Evolutionary conservation across 495 filamentous ascomycete species (phyloP).

Genomic region (Aspergillus olivimuriae): DNA sequence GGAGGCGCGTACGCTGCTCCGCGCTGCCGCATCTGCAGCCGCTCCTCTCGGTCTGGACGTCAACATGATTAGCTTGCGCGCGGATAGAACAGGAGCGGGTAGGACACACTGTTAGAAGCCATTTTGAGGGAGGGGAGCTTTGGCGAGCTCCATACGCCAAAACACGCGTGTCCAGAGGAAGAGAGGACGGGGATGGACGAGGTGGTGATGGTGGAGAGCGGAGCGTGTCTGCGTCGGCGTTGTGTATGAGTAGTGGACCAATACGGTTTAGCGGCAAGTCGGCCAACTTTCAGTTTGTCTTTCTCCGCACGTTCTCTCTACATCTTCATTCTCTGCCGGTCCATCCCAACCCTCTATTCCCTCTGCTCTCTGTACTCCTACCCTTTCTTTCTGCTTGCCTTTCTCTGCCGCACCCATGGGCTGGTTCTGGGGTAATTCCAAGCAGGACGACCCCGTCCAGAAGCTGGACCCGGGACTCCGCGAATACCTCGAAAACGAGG

Average conservation of each 20-base stretch:
- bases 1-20: constrained; percentile 48
- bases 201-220: constrained; percentile 1
- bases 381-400: background rate
- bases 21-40: constrained; percentile 52
- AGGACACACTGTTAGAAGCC: constrained; percentile 36
- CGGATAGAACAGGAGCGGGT: background rate
- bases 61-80: constrained; percentile 15
- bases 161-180: constrained; percentile 11
- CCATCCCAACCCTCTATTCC: background rate
- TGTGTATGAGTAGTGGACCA: constrained; percentile 3
- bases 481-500: constrained; percentile 78
- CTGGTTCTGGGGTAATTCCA: constrained; percentile 60
- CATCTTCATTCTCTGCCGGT: background rate
- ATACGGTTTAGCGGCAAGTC: constrained; percentile 16
- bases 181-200: background rate
- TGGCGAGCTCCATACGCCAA: constrained; percentile 29
- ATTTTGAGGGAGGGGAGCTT: constrained; percentile 32
- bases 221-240: constrained; percentile 1
- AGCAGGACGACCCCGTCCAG: constrained; percentile 61
- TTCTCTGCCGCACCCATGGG: constrained; percentile 35
- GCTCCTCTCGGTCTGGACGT: constrained; percentile 46
- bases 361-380: background rate
- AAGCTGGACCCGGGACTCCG: constrained; percentile 79
- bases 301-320: constrained; percentile 20
- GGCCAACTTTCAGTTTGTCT: background rate